phyloP scores from a whole-genome alignment of 2,329 filamentous ascomycete species.

The Exophiala alcalophila region DNA sequence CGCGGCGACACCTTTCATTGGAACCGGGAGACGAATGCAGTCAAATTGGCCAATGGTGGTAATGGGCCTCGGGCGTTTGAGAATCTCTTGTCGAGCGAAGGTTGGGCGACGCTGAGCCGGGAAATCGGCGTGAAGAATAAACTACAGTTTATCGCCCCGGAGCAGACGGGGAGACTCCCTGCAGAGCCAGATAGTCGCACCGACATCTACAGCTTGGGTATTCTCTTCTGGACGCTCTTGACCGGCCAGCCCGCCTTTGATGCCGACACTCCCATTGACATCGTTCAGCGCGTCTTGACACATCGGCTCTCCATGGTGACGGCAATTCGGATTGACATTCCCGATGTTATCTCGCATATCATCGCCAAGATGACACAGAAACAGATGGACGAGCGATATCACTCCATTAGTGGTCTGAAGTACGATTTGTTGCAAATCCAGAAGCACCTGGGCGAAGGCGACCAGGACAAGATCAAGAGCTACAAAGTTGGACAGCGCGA shows the following conservation, averaged over 20 bases:
- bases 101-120: constrained; percentile 79
- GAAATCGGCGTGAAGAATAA: constrained; percentile 86
- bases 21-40: constrained; percentile 64
- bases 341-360: constrained; percentile 75
- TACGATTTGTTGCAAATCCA: constrained; percentile 74
- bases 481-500: constrained; percentile 80
- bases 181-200: constrained; percentile 88
- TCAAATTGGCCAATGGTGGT: constrained; percentile 81
- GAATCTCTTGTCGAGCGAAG: constrained; percentile 77
- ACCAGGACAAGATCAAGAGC: constrained; percentile 65
- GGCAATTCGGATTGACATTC: constrained; percentile 74
- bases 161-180: constrained; percentile 90
- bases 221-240: constrained; percentile 83
- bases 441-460: constrained; percentile 70
- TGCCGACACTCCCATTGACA: constrained; percentile 76
- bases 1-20: constrained; percentile 89
- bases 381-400: constrained; percentile 80
- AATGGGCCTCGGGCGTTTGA: constrained; percentile 86
- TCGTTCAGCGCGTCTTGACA: constrained; percentile 83
- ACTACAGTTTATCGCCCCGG: constrained; percentile 85
- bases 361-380: constrained; percentile 93
- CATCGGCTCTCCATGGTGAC: constrained; percentile 75
- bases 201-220: constrained; percentile 88
- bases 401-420: constrained; percentile 82
- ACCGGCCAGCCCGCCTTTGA: constrained; percentile 77